These are phyloP conservation scores for Ceriops zippeliana DNA, from an alignment of 345 rosid species.

Conservation along the genomic window DNA sequence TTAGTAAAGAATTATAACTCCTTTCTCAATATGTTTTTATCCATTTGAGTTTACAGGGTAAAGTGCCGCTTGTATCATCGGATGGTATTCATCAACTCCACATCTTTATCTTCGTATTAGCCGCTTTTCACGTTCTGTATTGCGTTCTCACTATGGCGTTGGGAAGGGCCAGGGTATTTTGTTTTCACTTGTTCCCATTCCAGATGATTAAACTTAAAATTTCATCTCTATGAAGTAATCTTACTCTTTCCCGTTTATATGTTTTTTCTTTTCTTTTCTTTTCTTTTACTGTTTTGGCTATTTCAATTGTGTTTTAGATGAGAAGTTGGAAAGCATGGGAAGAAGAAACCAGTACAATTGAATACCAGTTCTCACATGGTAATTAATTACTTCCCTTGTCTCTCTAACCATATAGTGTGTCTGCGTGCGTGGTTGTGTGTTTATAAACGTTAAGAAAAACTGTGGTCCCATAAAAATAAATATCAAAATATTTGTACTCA, in stretches of 20 bases:
- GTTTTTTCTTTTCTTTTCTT: too few species aligned
- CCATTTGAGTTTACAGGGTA: conserved; percentile 22
- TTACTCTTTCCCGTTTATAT: too few species aligned
- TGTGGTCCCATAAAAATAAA: too few species aligned
- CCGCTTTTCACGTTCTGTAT: conserved; percentile 36
- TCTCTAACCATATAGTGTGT: background rate
- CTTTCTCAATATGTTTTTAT: background rate
- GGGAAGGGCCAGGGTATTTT: conserved; percentile 33
- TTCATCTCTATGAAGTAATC: background rate
- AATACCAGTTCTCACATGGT: conserved; percentile 26
- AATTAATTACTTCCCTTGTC: background rate
- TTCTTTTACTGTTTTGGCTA: too few species aligned
- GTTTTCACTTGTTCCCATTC: background rate
- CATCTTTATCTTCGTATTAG: conserved; percentile 41
- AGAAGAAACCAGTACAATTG: conserved; percentile 23
- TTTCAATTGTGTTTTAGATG: conserved; percentile 12
- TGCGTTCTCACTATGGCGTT: conserved; percentile 34
- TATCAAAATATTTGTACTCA: too few species aligned
- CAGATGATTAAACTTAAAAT: background rate
- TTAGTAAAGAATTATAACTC: too few species aligned
- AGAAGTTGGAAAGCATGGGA: conserved; percentile 34
- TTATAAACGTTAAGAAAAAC: too few species aligned
- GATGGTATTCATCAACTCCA: conserved; percentile 38
- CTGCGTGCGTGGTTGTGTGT: too few species aligned
- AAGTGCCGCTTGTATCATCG: conserved; percentile 37